Evolutionary conservation across 2,329 filamentous ascomycete species (phyloP).

Genomic region (Sporothrix euskadiensis): DNA sequence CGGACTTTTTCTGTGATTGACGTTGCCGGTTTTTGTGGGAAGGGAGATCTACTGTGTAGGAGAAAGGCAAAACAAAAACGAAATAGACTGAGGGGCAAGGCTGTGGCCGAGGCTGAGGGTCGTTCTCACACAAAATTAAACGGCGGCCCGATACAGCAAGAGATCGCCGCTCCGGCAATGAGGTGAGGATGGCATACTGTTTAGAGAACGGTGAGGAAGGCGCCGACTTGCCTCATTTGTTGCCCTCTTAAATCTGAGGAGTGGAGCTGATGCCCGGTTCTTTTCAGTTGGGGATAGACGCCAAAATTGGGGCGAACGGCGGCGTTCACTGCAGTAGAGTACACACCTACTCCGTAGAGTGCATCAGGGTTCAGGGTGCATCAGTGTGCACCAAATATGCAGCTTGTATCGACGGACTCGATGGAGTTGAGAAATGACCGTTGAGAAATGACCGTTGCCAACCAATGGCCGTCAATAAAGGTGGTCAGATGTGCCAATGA

Average conservation of each 20-base stretch:
- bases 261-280: background rate
- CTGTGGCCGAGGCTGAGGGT: background rate
- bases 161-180: background rate
- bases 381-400: background rate
- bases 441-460: background rate
- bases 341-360: no score
- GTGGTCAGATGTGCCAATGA: background rate
- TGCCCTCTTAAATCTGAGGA: background rate
- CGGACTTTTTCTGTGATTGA: background rate
- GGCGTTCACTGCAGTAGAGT: background rate
- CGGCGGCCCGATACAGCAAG: background rate
- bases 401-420: background rate
- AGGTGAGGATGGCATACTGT: no score
- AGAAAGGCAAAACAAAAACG: background rate
- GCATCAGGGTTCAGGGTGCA: background rate
- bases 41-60: background rate
- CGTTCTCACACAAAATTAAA: background rate
- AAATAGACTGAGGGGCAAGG: background rate
- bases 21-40: background rate
- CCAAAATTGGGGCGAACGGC: no score
- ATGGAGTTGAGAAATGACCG: background rate
- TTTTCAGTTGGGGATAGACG: no score
- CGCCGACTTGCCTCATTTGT: background rate
- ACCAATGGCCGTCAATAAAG: background rate
- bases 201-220: background rate